A percentile compares a stretch with the other conserved stretches of the same genome.
Conservation (phyloP, 2,329 filamentous ascomycete genomes). For the Massarina eburnea region DNA sequence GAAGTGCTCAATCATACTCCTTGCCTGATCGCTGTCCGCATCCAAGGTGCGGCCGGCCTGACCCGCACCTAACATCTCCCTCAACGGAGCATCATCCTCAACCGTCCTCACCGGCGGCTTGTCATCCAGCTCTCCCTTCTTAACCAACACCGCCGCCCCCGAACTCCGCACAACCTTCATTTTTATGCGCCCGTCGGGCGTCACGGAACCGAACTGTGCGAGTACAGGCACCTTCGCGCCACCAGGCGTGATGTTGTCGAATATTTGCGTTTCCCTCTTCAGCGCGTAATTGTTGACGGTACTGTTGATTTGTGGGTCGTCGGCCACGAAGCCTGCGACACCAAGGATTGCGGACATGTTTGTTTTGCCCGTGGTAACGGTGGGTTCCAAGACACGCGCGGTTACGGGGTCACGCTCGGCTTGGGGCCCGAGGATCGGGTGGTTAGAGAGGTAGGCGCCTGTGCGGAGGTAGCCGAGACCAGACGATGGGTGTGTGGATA, state of each 20-base stretch:
- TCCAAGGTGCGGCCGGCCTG: conserved; percentile 22
- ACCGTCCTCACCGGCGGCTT: conserved; percentile 19
- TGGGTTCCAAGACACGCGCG: conserved; percentile 57
- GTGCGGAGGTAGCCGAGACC: conserved; percentile 64
- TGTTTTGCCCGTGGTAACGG: conserved; percentile 10
- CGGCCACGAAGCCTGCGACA: conserved; percentile 48
- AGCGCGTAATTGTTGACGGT: conserved; percentile 8
- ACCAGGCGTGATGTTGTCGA: conserved; percentile 46
- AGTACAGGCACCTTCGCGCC: conserved; percentile 57
- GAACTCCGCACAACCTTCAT: conserved; percentile 24
- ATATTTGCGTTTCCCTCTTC: conserved; percentile 3
- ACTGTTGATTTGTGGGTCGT: conserved; percentile 40
- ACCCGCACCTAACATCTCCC: conserved; percentile 3
- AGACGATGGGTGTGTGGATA: conserved; percentile 66
- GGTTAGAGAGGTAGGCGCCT: conserved; percentile 58
- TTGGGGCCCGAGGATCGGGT: conserved; percentile 64
- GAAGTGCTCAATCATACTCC: conserved; percentile 12
- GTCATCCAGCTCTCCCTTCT: conserved; percentile 29
- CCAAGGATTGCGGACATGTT: conserved; percentile 43
- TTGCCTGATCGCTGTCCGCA: conserved; percentile 21
- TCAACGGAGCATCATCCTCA: conserved; percentile 10
- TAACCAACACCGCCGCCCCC: conserved; percentile 27
- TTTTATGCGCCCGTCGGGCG: conserved; percentile 32
- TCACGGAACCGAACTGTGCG: conserved; percentile 45
- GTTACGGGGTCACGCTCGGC: conserved; percentile 53